Evolutionary conservation across 106 monocot genomes (phyloP), one percentile per base, ranked within the genome.

Genomic region (Chionographis japonica): DNA sequence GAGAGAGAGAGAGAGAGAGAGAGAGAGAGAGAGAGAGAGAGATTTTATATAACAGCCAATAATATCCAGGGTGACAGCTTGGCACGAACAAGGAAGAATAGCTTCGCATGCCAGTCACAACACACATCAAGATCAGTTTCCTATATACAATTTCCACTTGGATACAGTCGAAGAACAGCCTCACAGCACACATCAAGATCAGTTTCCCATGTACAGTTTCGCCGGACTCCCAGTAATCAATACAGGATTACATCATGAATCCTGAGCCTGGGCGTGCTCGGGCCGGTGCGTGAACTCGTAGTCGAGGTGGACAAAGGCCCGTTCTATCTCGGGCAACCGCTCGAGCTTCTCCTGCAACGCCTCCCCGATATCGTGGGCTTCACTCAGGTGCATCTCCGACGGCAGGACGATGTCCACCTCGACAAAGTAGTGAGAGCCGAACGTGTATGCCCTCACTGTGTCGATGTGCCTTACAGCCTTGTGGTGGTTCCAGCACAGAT

Each of bases 371-470:
- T 93, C 97, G 41, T 98, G 97, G 3, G 97, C 97, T 69, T 98
- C 92, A 50, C 84, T 78, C n/a, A 98, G 78, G 5, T 79, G 85
- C 97, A 93, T 98, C 52, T 83, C 87, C 1, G 86, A 77, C 8
- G 97, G 92, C 78, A 98, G 54, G 6, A 98, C 97, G 14, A 98
- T 87, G 74, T 98, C 97, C 56, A 98, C 97, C 68, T 98, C 97
- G 0, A 98, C 97, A 52, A 98, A 98, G 72, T 87, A 98, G 65
- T 92, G 90, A 2, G 97, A 98, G 6, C 97, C 97, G 5, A 98
- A 98, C 11, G 97, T 93, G 81, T 98, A 98, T 0, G 97, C 92
- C 6, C 92, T 63, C 42, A 98, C 97, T 0, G 92, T 98, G 73
- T 98, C 97, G 9, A 98, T 92, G 73, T 98, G 92, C 67, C 78